Evolutionary conservation across 23 red algal genomes (phyloP).

Genomic region (Gracilaria caudata): DNA sequence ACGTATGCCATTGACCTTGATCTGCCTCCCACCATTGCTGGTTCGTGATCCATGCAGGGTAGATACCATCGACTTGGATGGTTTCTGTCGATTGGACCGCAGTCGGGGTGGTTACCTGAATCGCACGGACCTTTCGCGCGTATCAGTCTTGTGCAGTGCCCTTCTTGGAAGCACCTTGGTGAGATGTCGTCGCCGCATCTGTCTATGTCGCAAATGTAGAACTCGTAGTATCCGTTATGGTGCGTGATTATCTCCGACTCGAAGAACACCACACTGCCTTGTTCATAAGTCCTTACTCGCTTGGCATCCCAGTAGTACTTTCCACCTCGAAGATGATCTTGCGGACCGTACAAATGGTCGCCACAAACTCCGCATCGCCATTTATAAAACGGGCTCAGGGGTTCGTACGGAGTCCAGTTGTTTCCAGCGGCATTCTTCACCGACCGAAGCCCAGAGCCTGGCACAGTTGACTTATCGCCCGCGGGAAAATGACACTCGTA

Average conservation of each 20-base stretch:
- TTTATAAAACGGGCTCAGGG: conserved; percentile 8
- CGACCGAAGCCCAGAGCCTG: conserved; percentile 52
- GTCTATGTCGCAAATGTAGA: conserved; percentile 70
- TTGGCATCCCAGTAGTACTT: conserved; percentile 49
- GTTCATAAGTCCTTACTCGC: conserved; percentile 43
- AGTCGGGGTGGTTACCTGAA: conserved; percentile 19
- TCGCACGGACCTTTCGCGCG: conserved; percentile 43
- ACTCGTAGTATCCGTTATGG: conserved; percentile 76
- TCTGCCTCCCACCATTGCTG: conserved; percentile 23
- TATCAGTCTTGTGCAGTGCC: conserved; percentile 40
- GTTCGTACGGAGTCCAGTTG: conserved; percentile 70
- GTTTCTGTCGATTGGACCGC: conserved; percentile 61
- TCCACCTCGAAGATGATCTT: conserved; percentile 61
- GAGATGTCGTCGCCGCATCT: conserved; percentile 64
- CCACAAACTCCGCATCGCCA: conserved; percentile 70
- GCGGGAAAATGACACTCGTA: conserved; percentile 55
- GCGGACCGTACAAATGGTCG: conserved; percentile 35
- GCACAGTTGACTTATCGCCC: conserved; percentile 34
- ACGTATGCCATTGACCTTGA: conserved; percentile 31
- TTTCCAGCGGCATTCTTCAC: conserved; percentile 17
- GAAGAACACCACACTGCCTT: conserved; percentile 49
- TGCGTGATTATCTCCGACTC: conserved; percentile 70
- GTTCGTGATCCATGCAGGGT: conserved; percentile 33
- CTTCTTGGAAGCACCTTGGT: conserved; percentile 38
- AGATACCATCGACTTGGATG: conserved; percentile 60